A percentile compares a stretch with the other conserved stretches of the same genome.
Conservation (phyloP, 352 stramenopile genomes). For the Globisporangium echinulatum region DNA sequence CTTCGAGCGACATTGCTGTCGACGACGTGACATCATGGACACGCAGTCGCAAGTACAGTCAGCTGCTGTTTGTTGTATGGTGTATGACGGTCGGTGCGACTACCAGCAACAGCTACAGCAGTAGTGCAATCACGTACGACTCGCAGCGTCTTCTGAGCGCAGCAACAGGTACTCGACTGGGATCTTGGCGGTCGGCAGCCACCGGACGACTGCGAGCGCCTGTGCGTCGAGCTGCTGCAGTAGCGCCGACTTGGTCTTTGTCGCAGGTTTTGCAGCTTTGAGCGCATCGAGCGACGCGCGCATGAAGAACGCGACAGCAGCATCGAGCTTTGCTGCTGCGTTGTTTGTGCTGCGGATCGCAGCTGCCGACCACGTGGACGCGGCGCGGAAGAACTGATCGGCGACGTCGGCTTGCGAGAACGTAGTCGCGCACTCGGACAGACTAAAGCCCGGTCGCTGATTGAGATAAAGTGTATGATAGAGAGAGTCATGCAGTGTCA, state of each 20-base stretch:
- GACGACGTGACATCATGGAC: not conserved
- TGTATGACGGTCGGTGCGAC: too few species aligned
- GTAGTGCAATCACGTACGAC: constrained; percentile 33
- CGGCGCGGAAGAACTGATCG: constrained; percentile 43
- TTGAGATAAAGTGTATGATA: not conserved
- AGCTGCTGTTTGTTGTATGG: not conserved
- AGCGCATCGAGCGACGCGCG: constrained; percentile 52
- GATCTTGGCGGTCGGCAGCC: constrained; percentile 52
- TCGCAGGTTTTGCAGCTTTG: constrained; percentile 22
- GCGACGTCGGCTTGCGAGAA: constrained; percentile 32
- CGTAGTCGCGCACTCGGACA: constrained; percentile 35
- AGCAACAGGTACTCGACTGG: constrained; percentile 63
- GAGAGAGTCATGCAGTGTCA: not conserved
- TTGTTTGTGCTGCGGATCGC: constrained; percentile 9
- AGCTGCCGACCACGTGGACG: constrained; percentile 12
- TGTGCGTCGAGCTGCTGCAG: constrained; percentile 47
- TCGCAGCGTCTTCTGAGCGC: constrained; percentile 65
- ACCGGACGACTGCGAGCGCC: constrained; percentile 36
- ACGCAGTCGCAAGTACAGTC: not conserved
- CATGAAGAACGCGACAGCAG: constrained; percentile 61
- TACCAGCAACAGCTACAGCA: not conserved
- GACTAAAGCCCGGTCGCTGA: constrained; percentile 43
- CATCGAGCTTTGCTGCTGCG: constrained; percentile 30
- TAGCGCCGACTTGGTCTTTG: constrained; percentile 32
- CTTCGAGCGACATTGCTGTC: constrained; percentile 29